Evolutionary conservation across 140 eudicot genomes (phyloP).

Genomic region (Cichorium intybus): DNA sequence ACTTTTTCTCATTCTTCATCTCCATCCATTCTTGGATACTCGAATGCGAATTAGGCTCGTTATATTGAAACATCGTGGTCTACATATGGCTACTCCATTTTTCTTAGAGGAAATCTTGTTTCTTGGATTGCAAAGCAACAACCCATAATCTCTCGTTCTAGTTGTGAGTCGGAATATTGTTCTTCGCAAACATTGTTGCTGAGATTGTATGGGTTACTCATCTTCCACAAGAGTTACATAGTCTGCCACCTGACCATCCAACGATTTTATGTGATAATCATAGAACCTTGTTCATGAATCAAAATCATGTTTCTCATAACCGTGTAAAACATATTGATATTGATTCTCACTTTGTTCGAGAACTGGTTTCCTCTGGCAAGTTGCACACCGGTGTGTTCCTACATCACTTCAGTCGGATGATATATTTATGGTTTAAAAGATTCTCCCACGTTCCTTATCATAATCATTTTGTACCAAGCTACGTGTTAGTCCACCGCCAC

Average conservation of each 20-base stretch:
- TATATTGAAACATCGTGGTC: neutral
- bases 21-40: neutral
- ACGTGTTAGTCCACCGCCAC: neutral
- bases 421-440: neutral
- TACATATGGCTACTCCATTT: neutral
- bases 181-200: neutral
- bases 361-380: neutral
- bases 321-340: neutral
- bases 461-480: neutral
- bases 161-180: neutral
- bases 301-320: too few relatives aligned
- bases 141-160: neutral
- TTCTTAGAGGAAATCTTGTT: too few relatives aligned
- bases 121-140: too few relatives aligned
- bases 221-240: neutral
- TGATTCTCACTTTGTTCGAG: neutral
- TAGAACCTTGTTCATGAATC: too few relatives aligned
- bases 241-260: too few relatives aligned
- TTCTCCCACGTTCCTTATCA: neutral
- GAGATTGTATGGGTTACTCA: too few relatives aligned
- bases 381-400: neutral
- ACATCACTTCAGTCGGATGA: neutral
- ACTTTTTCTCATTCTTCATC: neutral
- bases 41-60: neutral
- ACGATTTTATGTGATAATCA: too few relatives aligned